phyloP scores from a whole-genome alignment of 2,329 filamentous ascomycete genomes.

The Diaporthe ilicicola region DNA sequence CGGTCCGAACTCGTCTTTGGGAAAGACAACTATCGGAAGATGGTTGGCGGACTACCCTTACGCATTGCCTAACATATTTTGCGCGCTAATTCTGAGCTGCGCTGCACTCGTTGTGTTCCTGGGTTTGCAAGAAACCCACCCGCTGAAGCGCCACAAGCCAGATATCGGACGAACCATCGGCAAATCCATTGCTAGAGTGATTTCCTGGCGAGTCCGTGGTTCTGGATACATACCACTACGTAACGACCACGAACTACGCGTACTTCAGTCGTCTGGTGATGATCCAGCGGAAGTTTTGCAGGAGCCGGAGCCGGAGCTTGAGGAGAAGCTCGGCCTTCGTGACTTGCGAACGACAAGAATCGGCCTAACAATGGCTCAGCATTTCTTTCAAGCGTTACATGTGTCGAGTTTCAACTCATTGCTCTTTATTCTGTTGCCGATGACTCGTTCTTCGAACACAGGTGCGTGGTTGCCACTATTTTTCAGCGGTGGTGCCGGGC shows the following conservation, averaged over 20 bases:
- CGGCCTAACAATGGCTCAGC: constrained; percentile 32
- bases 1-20: background rate
- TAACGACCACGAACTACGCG: background rate
- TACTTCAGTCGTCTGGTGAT: background rate
- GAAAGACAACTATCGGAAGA: background rate
- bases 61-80: constrained; percentile 37
- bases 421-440: constrained; percentile 37
- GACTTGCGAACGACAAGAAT: constrained; percentile 35
- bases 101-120: constrained; percentile 36
- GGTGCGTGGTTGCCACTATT: constrained; percentile 32
- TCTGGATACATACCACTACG: background rate
- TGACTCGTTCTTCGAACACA: constrained; percentile 23
- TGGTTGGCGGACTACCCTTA: constrained; percentile 38
- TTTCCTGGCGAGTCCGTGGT: background rate
- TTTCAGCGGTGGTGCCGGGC: constrained; percentile 38
- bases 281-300: background rate
- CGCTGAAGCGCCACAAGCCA: constrained; percentile 17
- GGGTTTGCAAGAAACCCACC: constrained; percentile 38
- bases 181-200: background rate
- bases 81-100: constrained; percentile 28
- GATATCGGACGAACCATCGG: constrained; percentile 30
- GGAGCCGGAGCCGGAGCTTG: background rate
- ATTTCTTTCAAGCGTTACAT: constrained; percentile 30
- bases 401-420: constrained; percentile 38
- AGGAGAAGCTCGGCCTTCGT: constrained; percentile 22